These are phyloP conservation scores for Phytophthora idaei DNA, from an alignment of 352 stramenopile species.

Conservation along the genomic window DNA sequence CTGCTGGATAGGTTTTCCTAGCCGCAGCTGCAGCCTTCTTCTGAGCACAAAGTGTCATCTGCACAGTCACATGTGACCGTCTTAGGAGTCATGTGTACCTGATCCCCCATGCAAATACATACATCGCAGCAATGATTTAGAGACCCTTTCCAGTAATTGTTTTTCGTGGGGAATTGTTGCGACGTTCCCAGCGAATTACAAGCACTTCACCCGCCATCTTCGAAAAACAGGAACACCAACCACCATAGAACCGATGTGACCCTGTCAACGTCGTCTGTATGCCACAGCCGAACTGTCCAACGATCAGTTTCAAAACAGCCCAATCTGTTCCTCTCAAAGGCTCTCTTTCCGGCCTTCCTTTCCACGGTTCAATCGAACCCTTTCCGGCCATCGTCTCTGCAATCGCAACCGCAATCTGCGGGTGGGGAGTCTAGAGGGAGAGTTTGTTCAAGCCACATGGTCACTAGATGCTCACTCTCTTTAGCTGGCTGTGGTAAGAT, in stretches of 20 bases:
- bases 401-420: background rate
- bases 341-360: background rate
- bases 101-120: too few species aligned
- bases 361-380: background rate
- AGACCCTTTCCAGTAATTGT: too few species aligned
- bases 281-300: background rate
- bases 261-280: background rate
- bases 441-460: constrained; percentile 21
- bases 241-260: too few species aligned
- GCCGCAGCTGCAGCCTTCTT: constrained; percentile 4
- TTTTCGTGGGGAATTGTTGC: background rate
- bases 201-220: background rate
- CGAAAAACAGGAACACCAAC: background rate
- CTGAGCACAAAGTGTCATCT: constrained; percentile 14
- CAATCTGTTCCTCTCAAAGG: background rate
- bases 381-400: constrained; percentile 5
- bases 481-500: constrained; percentile 2
- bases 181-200: background rate
- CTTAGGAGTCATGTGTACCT: background rate
- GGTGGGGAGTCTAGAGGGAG: constrained; percentile 2
- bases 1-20: too few species aligned
- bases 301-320: too few species aligned
- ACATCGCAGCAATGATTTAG: too few species aligned
- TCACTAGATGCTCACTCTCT: constrained; percentile 5
- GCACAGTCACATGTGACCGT: constrained; percentile 5